A percentile compares a stretch with the other conserved stretches of the same genome.
These are phyloP conservation scores for Hemerocallis citrina DNA, from an alignment of 106 monocot genomes.

Conservation along the genomic window DNA sequence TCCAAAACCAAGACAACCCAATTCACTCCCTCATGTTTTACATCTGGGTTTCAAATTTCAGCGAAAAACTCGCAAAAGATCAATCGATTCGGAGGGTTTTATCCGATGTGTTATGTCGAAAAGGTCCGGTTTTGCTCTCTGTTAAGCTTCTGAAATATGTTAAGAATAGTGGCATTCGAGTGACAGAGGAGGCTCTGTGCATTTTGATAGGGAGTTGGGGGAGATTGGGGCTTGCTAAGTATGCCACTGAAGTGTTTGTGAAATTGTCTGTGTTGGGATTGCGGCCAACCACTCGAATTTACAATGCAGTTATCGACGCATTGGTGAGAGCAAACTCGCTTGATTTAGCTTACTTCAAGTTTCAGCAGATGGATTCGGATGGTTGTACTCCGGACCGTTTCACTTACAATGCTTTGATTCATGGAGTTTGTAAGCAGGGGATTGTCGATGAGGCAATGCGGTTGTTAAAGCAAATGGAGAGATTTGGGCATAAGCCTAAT, in stretches of 20 bases:
- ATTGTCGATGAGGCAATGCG: constrained; percentile 73
- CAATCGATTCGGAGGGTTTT: constrained; percentile 30
- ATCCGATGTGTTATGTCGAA: constrained; percentile 40
- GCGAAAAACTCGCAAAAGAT: constrained; percentile 30
- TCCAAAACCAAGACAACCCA: constrained; percentile 40
- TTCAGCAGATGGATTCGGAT: constrained; percentile 92
- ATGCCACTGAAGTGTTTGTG: constrained; percentile 66
- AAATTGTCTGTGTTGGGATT: constrained; percentile 52
- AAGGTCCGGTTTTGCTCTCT: constrained; percentile 66
- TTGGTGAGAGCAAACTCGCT: constrained; percentile 63
- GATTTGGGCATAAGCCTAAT: constrained; percentile 31
- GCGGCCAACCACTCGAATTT: constrained; percentile 50
- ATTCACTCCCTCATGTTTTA: constrained; percentile 50
- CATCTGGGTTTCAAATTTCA: constrained; percentile 57
- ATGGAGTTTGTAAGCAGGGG: constrained; percentile 77
- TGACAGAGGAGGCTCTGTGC: constrained; percentile 65
- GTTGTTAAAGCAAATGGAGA: constrained; percentile 82
- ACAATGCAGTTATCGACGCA: constrained; percentile 78
- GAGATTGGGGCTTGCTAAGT: constrained; percentile 66
- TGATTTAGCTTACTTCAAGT: constrained; percentile 80
- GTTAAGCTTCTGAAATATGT: constrained; percentile 46
- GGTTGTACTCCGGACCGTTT: constrained; percentile 68
- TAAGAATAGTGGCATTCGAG: constrained; percentile 24
- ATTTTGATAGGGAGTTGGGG: constrained; percentile 78
- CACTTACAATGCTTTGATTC: constrained; percentile 82